Evolutionary conservation across 1,284 basidiomycete genomes (phyloP).

Genomic region (Malassezia brasiliensis): DNA sequence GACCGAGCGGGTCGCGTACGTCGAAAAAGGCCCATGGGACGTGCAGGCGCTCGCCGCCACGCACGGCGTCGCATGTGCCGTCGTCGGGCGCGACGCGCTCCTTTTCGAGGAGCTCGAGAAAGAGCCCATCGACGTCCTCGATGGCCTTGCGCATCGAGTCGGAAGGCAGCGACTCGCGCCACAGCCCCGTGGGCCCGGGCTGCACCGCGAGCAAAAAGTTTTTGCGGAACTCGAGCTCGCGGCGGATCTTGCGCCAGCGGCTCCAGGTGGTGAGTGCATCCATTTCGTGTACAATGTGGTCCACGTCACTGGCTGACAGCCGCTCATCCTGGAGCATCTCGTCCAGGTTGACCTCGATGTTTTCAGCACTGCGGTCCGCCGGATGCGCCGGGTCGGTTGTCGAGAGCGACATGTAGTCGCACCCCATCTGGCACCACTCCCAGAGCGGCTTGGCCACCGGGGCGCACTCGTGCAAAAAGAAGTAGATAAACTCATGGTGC

Average conservation of each 20-base stretch:
- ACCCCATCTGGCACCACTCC: constrained; percentile 36
- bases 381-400: constrained; percentile 43
- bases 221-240: constrained; percentile 40
- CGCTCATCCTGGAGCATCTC: constrained; percentile 40
- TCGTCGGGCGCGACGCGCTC: constrained; percentile 30
- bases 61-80: constrained; percentile 29
- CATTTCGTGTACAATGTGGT: constrained; percentile 31
- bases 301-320: constrained; percentile 33
- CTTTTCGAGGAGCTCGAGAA: constrained; percentile 30
- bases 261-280: constrained; percentile 29
- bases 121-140: constrained; percentile 29
- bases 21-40: constrained; percentile 41
- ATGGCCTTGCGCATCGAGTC: constrained; percentile 23
- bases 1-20: constrained; percentile 32
- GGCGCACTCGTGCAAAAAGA: constrained; percentile 39
- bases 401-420: constrained; percentile 42
- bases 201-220: constrained; percentile 34
- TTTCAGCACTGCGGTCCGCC: constrained; percentile 31
- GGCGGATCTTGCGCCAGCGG: constrained; percentile 44
- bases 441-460: constrained; percentile 35
- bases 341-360: constrained; percentile 45
- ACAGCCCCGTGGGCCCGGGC: constrained; percentile 24
- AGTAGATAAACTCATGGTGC: constrained; percentile 43
- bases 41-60: constrained; percentile 35
- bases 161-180: constrained; percentile 6